These are phyloP conservation scores for Alisma plantagoaquatica DNA, from an alignment of 106 monocot genomes.

Conservation along the genomic window DNA sequence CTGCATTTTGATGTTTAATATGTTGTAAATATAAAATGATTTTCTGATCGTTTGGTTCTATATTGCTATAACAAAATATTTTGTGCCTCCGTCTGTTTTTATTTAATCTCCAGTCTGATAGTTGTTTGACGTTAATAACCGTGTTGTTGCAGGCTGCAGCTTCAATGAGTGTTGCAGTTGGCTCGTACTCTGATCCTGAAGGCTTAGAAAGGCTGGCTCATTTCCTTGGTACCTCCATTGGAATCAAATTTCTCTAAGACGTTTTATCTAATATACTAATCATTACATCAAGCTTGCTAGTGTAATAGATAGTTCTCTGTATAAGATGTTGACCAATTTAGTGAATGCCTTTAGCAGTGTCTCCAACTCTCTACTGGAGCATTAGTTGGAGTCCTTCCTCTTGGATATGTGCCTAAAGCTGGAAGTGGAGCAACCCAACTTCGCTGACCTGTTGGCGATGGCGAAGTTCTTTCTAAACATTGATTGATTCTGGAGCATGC, in stretches of 20 bases:
- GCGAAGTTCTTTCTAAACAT: too few relatives aligned
- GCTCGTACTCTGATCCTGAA: slow-evolving; percentile 58
- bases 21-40: background rate
- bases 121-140: too few relatives aligned
- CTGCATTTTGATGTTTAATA: too few relatives aligned
- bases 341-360: background rate
- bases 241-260: background rate
- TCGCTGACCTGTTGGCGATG: too few relatives aligned
- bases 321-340: background rate
- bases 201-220: slow-evolving; percentile 74
- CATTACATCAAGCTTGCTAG: background rate
- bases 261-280: too few relatives aligned
- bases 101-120: too few relatives aligned
- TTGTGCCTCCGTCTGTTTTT: too few relatives aligned
- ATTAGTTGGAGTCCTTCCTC: background rate
- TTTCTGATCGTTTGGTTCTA: too few relatives aligned
- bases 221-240: slow-evolving; percentile 38
- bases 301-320: background rate
- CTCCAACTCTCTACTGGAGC: background rate
- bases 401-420: too few relatives aligned
- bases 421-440: too few relatives aligned
- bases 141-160: slow-evolving; percentile 64
- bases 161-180: slow-evolving; percentile 60
- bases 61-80: too few relatives aligned
- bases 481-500: too few relatives aligned